Evolutionary conservation across 2,329 filamentous ascomycete genomes (phyloP).

Genomic region (Ophiostoma ulmi): DNA sequence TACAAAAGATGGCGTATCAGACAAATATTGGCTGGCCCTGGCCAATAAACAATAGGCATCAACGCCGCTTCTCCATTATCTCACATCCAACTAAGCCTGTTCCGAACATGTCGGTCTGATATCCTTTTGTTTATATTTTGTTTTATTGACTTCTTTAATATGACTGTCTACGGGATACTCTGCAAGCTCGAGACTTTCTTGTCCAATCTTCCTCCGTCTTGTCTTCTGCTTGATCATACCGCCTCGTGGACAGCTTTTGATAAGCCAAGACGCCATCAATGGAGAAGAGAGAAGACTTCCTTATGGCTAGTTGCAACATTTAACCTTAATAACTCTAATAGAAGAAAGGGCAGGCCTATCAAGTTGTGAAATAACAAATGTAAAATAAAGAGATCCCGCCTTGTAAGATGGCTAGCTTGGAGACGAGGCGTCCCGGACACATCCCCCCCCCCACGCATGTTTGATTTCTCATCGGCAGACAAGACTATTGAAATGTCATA

Average conservation of each 20-base stretch:
- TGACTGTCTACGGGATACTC: not conserved
- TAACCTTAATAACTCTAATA: too few relatives aligned
- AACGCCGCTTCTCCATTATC: not conserved
- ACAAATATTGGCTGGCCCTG: not conserved
- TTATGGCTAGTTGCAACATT: too few relatives aligned
- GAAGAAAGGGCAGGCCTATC: too few relatives aligned
- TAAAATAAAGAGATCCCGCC: not conserved
- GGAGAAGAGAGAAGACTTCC: too few relatives aligned
- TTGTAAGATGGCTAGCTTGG: not conserved
- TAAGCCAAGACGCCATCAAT: not conserved
- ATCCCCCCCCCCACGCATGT: not conserved
- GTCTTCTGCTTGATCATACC: not conserved
- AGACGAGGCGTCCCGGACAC: not conserved
- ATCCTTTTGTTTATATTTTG: not conserved
- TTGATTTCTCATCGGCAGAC: conserved; percentile 1
- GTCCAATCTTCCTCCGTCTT: too few relatives aligned
- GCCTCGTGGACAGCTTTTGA: not conserved
- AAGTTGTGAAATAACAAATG: too few relatives aligned
- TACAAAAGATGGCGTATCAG: not conserved
- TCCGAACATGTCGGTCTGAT: not conserved
- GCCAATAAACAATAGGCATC: not conserved
- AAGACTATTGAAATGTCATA: not conserved
- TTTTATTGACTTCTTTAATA: not conserved
- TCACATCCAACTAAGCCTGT: not conserved
- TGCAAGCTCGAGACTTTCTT: too few relatives aligned